Conservation (phyloP, 805 yeast species). For the Alloascoidea hylecoeti region DNA sequence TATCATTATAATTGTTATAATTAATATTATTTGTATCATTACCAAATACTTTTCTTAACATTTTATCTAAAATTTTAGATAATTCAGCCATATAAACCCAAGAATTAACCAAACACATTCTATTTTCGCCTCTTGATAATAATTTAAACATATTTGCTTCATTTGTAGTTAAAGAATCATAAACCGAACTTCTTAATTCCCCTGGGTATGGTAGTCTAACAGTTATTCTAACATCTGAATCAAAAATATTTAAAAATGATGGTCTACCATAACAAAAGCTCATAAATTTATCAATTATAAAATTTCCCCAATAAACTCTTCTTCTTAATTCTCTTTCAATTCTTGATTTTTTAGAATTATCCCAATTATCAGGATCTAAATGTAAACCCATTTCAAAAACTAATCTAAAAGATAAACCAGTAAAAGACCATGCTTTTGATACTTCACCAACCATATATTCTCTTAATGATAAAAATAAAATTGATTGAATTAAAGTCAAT, state of each 20-base stretch:
- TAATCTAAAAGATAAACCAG: neutral
- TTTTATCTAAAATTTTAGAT: neutral
- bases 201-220: constrained; percentile 1
- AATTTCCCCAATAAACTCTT: neutral
- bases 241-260: neutral
- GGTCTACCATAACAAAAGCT: neutral
- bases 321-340: neutral
- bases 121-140: neutral
- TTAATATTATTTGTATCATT: neutral
- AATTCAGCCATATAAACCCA: neutral
- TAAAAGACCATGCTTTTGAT: neutral
- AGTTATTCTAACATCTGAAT: neutral
- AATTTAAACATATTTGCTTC: neutral
- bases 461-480: neutral
- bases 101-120: neutral
- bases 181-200: neutral
- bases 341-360: neutral
- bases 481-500: neutral
- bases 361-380: constrained; percentile 1
- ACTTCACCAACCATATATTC: neutral
- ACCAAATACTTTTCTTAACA: neutral
- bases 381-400: neutral
- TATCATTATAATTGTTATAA: too few relatives aligned
- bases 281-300: neutral
- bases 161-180: neutral